Conservation (phyloP, 495 filamentous ascomycete genomes). For the Evansstolkia leycettana region DNA sequence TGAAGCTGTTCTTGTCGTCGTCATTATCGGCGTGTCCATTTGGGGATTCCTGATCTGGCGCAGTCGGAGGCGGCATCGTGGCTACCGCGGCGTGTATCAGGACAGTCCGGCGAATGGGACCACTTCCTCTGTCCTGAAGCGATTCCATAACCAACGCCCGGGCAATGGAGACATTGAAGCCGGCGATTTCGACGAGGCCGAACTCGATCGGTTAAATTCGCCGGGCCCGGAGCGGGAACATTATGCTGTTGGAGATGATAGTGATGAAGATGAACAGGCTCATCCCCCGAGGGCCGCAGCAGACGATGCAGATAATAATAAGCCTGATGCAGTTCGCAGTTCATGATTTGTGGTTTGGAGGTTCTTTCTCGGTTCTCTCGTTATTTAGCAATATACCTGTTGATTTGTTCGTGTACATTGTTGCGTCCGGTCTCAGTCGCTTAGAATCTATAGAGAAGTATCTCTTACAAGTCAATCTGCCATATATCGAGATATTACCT, state of each 20-base stretch:
- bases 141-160: conserved; percentile 36
- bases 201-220: conserved; percentile 63
- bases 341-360: neutral
- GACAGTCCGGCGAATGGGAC: conserved; percentile 17
- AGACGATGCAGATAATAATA: too few species aligned
- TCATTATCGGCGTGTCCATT: conserved; percentile 59
- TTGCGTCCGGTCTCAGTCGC: too few species aligned
- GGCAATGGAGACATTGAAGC: conserved; percentile 57
- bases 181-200: conserved; percentile 79
- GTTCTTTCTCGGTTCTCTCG: neutral
- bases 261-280: conserved; percentile 23
- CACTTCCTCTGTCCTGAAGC: conserved; percentile 15
- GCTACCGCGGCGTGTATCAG: conserved; percentile 33
- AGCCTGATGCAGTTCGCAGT: neutral
- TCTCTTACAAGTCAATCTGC: too few species aligned
- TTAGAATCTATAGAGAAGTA: too few species aligned
- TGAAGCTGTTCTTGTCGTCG: conserved; percentile 77
- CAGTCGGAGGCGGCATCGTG: conserved; percentile 43
- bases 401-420: neutral
- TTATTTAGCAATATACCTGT: neutral
- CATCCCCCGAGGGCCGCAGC: too few species aligned
- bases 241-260: conserved; percentile 31
- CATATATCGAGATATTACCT: too few species aligned
- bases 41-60: conserved; percentile 88
- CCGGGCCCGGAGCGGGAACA: conserved; percentile 25